Evolutionary conservation across 225 moss, liverwort and hornwort genomes (phyloP).

Genomic region (Polytrichum formosum): DNA sequence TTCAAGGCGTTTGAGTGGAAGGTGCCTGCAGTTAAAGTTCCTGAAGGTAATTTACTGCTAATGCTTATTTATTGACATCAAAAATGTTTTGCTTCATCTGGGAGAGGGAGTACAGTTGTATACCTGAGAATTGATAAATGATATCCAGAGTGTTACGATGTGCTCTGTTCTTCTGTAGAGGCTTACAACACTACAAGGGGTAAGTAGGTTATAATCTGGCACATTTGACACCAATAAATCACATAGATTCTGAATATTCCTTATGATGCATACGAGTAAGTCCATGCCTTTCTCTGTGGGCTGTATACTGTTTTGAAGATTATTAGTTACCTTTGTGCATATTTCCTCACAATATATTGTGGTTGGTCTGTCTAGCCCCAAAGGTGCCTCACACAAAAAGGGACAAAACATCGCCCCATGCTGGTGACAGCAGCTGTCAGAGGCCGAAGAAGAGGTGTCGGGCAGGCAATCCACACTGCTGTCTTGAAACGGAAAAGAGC

Average conservation of each 20-base stretch:
- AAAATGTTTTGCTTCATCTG: too few relatives aligned
- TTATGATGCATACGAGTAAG: too few relatives aligned
- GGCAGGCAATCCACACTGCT: constrained; percentile 59
- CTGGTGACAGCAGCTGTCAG: constrained; percentile 27
- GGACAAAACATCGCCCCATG: constrained; percentile 31
- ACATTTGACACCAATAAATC: too few relatives aligned
- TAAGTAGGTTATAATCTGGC: too few relatives aligned
- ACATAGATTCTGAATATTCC: background rate
- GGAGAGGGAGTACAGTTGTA: constrained; percentile 15
- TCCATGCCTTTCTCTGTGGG: too few relatives aligned
- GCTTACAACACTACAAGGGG: too few relatives aligned
- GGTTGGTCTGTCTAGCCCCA: constrained; percentile 23
- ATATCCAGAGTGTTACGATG: background rate
- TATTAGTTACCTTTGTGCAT: background rate
- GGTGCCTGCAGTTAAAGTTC: constrained; percentile 43
- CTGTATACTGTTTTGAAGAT: too few relatives aligned
- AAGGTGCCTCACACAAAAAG: constrained; percentile 25
- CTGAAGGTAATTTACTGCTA: constrained; percentile 16
- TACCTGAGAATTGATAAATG: background rate
- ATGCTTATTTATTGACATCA: too few relatives aligned
- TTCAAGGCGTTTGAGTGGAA: constrained; percentile 87
- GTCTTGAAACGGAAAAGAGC: constrained; percentile 39
- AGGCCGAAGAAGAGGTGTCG: constrained; percentile 50
- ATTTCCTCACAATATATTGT: background rate
- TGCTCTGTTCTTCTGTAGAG: too few relatives aligned